Evolutionary conservation across 2,329 filamentous ascomycete genomes (phyloP), one percentile per base, ranked within the genome.

Genomic region (Tolypocladium tropicale): DNA sequence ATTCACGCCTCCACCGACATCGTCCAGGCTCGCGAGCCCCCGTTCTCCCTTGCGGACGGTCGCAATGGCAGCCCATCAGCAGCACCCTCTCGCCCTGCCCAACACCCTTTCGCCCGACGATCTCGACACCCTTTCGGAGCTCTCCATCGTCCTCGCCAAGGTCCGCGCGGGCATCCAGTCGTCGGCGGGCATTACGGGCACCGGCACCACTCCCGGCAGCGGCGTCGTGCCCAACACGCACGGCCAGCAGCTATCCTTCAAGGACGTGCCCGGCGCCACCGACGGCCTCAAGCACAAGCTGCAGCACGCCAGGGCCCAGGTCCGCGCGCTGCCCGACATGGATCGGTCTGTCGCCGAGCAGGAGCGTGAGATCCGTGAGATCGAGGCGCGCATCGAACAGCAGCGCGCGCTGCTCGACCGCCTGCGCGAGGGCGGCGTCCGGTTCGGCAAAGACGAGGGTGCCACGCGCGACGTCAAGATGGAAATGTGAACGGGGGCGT

Each of bases 61-160:
- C 52, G 2, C 48, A 23, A 54, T 53, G 49, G 43, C 52, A 3
- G 41, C 50, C 51, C 53, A 46, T 21, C 53, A 61, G 62, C 67
- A 66, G 73, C 76, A 72, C 65, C 75, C 72, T 25, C 76, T 79
- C 66, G 74, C 76, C 60, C 74, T 82, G 57, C 79, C 86, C 34
- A 74, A 81, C 3, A 83, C 86, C 56, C 87, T 94, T 59, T 82
- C 89, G 53, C 88, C 92, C 32, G 86, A 92, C 70, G 84, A 84
- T 53, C 90, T 96, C 74, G 92, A 96, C 75, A 83, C 90, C 63
- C 81, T 95, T 55, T 90, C 91, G 30, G 84, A 91, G 65, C 83
- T 96, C 55, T 86, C 90, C 65, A 79, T 84, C 57, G 83, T 95
- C 62, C 83, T 96, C 59, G 78, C 84, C 61, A 88, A 89, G 53